Percentiles rank a stretch among this genome's conserved stretches.
These are phyloP conservation scores for Salisapilia sapeloensis DNA, from an alignment of 352 stramenopile species.

Conservation along the genomic window DNA sequence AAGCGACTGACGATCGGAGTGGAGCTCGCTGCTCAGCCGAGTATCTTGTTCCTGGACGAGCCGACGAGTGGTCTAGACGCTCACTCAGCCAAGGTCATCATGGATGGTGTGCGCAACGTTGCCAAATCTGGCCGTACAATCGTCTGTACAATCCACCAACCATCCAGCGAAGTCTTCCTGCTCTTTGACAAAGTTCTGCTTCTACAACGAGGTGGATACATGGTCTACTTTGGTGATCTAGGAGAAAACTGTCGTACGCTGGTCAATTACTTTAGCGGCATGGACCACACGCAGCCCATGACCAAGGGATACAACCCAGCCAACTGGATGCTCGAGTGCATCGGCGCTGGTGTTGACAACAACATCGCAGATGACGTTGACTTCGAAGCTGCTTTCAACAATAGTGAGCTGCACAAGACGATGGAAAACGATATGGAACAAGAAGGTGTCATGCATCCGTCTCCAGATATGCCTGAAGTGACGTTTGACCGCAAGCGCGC, in stretches of 20 bases:
- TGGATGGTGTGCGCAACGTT: constrained; percentile 80
- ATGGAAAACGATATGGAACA: constrained; percentile 24
- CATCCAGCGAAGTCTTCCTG: constrained; percentile 77
- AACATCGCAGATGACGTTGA: constrained; percentile 8
- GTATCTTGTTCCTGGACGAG: constrained; percentile 82
- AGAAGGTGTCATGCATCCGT: constrained; percentile 18
- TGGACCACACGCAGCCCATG: constrained; percentile 4
- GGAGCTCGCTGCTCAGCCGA: constrained; percentile 79
- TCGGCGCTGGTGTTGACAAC: constrained; percentile 21
- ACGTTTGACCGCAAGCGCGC: constrained; percentile 22
- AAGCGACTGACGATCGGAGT: constrained; percentile 78
- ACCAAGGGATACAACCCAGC: constrained; percentile 76
- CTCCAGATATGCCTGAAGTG: constrained; percentile 10
- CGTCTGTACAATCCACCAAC: constrained; percentile 89
- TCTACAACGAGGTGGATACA: constrained; percentile 48
- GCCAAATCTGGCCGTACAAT: constrained; percentile 58
- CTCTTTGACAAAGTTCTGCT: constrained; percentile 82
- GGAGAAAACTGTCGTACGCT: constrained; percentile 10
- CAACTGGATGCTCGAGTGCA: constrained; percentile 81
- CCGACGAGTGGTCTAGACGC: constrained; percentile 84
- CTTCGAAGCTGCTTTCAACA: constrained; percentile 19
- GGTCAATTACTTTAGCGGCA: constrained; percentile 45
- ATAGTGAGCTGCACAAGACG: constrained; percentile 11
- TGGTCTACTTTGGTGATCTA: constrained; percentile 24
- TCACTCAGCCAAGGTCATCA: constrained; percentile 70